Base-by-base conservation (phyloP, 306 rosid genomes). In the Pachyrhizus erosus region DNA sequence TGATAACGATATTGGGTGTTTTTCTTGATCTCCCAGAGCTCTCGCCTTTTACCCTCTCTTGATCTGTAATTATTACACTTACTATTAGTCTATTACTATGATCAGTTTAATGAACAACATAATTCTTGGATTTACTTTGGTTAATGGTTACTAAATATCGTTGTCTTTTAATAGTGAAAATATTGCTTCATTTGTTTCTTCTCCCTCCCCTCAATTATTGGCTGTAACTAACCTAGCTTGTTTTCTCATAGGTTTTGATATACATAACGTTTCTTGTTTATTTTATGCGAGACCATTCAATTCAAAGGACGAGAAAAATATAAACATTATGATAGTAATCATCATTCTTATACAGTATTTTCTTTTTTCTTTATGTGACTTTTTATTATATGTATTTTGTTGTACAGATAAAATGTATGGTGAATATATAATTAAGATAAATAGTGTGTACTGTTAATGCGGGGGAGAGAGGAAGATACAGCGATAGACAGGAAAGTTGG, bases 171-270 rank as follows among this genome's bases (percentile, higher is more conserved):
- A 26, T 42, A 37, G 14, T 17, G 45, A n/a, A 11, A 45, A 77
- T 45, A 45, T 62, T n/a, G 31, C 33, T 60, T n/a, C 51, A 11
- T 24, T n/a, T 20, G 2, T 62, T 77, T 14, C 15, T 40, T 60
- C 2, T 18, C 18, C 40, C 15, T 3, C 26, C 29, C 4, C 45
- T 9, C 61, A 37, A 3, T 40, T 73, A 46, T 26, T 34, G 20
- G 80, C 76, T 73, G 78, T 52, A 29, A 20, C 48, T n/a, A 15
- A 33, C 34, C 14, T 27, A 27, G 4, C 26, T 62, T 67, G 52
- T 20, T 18, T 39, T 18, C 9, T 10, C 73, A 64, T 10, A 37
- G 7, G 37, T 10, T 33, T 45, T 31, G 46, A 10, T 37, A 4
- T 39, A 0, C 14, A 77, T 2, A 40, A 14, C 17, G 37, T 42